Conservation (phyloP, 2,329 filamentous ascomycete genomes). For the Fusarium multiceps region DNA sequence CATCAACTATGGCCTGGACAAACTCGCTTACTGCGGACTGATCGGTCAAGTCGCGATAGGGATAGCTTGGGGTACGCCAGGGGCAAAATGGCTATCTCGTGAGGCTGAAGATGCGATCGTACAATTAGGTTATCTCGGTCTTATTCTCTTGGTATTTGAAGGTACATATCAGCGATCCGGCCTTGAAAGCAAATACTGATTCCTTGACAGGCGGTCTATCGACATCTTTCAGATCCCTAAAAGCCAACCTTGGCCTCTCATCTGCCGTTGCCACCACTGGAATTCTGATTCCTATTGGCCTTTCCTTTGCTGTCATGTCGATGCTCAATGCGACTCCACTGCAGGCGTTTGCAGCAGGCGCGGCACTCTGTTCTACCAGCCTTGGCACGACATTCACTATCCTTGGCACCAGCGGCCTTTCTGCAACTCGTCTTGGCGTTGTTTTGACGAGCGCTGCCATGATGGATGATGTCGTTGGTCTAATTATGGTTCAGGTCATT, state of each 20-base stretch:
- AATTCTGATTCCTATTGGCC: slow-evolving; percentile 69
- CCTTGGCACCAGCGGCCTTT: slow-evolving; percentile 57
- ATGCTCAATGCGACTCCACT: slow-evolving; percentile 63
- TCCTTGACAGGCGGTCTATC: slow-evolving; percentile 63
- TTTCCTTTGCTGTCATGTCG: slow-evolving; percentile 70
- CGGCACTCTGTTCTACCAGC: slow-evolving; percentile 78
- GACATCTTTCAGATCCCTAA: slow-evolving; percentile 54
- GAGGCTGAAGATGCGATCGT: slow-evolving; percentile 66
- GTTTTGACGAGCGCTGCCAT: slow-evolving; percentile 80
- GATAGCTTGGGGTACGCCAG: slow-evolving; percentile 76
- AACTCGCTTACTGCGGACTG: slow-evolving; percentile 74
- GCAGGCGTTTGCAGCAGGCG: slow-evolving; percentile 78
- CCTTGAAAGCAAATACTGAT: not conserved
- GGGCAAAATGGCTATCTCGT: slow-evolving; percentile 66
- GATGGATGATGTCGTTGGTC: slow-evolving; percentile 82
- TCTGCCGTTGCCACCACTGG: slow-evolving; percentile 72
- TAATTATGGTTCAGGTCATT: slow-evolving; percentile 82
- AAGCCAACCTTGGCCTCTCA: slow-evolving; percentile 70
- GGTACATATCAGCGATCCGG: slow-evolving; percentile 50
- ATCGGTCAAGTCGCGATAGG: slow-evolving; percentile 78
- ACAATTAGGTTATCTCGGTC: slow-evolving; percentile 76
- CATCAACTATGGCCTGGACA: slow-evolving; percentile 67
- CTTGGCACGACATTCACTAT: slow-evolving; percentile 76
- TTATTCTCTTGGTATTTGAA: slow-evolving; percentile 79
- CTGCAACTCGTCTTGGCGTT: slow-evolving; percentile 62